Evolutionary conservation across 2,329 filamentous ascomycete species (phyloP).

Genomic region (Blastomyces silverae): DNA sequence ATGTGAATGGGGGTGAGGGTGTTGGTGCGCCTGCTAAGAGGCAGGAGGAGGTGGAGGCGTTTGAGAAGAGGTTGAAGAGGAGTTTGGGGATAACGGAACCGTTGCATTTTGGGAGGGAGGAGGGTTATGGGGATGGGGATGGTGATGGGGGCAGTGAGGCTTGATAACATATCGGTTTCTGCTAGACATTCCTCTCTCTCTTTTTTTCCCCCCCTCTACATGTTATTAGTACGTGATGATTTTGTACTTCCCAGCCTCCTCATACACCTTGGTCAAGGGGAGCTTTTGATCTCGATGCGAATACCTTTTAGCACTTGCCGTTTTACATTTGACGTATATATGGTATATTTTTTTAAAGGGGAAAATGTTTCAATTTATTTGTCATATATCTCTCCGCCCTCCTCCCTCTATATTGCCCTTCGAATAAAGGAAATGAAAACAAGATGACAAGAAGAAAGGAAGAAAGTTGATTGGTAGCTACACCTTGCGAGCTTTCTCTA

Average conservation of each 20-base stretch:
- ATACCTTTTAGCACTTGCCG: not conserved
- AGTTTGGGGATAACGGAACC: constrained; percentile 51
- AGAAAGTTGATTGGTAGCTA: not conserved
- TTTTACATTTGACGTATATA: not conserved
- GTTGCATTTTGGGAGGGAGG: constrained; percentile 4
- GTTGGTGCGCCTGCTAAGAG: constrained; percentile 21
- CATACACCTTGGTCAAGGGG: not conserved
- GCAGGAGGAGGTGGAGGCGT: constrained; percentile 51
- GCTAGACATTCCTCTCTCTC: no score
- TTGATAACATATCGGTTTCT: constrained; percentile 4
- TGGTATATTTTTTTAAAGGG: not conserved
- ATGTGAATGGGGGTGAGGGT: constrained; percentile 22
- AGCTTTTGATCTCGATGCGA: not conserved
- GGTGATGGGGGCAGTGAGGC: constrained; percentile 4
- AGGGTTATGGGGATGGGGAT: constrained; percentile 8
- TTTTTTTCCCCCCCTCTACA: not conserved
- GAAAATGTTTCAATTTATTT: not conserved
- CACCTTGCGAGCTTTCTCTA: not conserved
- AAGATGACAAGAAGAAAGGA: not conserved
- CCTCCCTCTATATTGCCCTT: not conserved
- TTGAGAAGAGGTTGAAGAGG: constrained; percentile 54
- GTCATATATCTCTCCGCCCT: no score
- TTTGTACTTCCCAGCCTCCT: not conserved
- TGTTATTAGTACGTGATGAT: not conserved
- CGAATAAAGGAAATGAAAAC: not conserved